Base-by-base conservation (phyloP, 768 basidiomycete genomes). In the Mycena floridula region DNA sequence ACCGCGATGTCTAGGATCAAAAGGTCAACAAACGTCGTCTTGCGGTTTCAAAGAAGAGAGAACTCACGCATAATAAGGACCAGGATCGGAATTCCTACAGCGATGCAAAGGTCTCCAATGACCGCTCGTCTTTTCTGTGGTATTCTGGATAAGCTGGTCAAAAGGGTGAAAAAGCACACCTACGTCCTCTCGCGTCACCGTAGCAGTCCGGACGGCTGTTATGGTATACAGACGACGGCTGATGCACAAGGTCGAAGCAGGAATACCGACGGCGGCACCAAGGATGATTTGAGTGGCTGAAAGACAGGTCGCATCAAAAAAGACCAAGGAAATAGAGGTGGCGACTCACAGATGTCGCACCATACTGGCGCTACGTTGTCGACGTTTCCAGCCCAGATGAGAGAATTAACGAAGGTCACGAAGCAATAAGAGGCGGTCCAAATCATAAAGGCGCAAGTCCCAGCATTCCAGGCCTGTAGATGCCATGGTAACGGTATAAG, bases 401-500 rank as follows among this genome's bases (percentile, higher is more conserved):
- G 63, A 3, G 80, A 72, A 63, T 90, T 84, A 51, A 89, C 62
- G 53, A 76, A 81, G 38, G 69, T 60, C 41, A 72, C 72, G 36
- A 89, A 70, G 57, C 79, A 81, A 13, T 65, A 67, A 7, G 77
- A 42, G 1, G 72, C 77, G 6, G 72, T 69, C 89, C 87, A 90
- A 26, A 67, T 47, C 66, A 90, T 89, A 66, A 77, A 82, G 32
- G 79, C 61, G 48, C 86, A 79, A 11, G 87, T 88, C 21, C 84
- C 86, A 8, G 78, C 72, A 57, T 82, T 78, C 73, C 74, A 74
- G 12, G 78, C 76, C 60, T 74, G 65, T 11, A 73, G 55, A 49
- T 81, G 79, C 68, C 72, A 73, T 7, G 72, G 67, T 4, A 73
- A 53, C 3, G 79, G 73, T 2, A 76, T 62, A 37, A 68, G 49